phyloP scores from a whole-genome alignment of 176 grass and related monocot species.

The Echinochloa phyllopogon region DNA sequence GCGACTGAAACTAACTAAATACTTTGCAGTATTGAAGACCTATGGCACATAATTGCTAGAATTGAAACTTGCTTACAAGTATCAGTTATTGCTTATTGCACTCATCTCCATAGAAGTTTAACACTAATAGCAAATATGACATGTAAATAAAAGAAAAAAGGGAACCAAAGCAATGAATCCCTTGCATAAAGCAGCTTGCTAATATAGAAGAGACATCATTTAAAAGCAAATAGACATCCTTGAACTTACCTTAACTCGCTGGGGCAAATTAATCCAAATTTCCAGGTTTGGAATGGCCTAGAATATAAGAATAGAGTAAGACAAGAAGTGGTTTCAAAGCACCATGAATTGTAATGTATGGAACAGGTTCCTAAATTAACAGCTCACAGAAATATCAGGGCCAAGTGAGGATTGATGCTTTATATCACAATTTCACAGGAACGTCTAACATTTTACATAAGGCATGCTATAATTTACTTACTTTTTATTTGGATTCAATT shows the following conservation, averaged over 20 bases:
- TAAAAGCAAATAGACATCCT: constrained; percentile 29
- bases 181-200: not conserved
- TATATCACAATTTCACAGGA: not conserved
- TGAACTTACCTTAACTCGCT: constrained; percentile 58
- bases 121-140: not conserved
- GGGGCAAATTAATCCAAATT: constrained; percentile 82
- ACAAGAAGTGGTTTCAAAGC: constrained; percentile 24
- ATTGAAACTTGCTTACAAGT: constrained; percentile 13
- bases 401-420: not conserved
- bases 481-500: not conserved
- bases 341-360: not conserved
- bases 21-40: constrained; percentile 2
- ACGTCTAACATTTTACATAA: not conserved
- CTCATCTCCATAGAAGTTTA: not conserved
- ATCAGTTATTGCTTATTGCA: not conserved
- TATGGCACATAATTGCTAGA: constrained; percentile 3
- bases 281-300: constrained; percentile 90
- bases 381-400: not conserved
- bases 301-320: constrained; percentile 37
- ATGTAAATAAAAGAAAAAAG: not conserved
- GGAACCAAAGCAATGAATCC: not conserved
- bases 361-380: constrained; percentile 1
- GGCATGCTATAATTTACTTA: not conserved
- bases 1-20: not conserved
- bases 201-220: not conserved